phyloP scores from a whole-genome alignment of 164 flowering plant genomes.

The Berberis vulgaris region DNA sequence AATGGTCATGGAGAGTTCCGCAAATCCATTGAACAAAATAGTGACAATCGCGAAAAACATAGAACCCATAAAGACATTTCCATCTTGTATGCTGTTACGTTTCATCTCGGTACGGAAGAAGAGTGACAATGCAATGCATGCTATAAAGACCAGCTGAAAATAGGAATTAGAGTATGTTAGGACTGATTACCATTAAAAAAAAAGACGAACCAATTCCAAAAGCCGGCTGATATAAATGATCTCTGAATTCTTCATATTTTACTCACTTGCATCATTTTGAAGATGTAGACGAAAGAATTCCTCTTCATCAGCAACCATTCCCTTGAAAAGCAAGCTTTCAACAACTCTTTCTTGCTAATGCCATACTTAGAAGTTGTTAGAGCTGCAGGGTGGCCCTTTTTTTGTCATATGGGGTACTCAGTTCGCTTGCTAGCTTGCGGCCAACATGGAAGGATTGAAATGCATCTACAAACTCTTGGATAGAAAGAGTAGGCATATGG shows the following conservation, averaged over 20 bases:
- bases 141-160: constrained; percentile 28
- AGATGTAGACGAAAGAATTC: no score
- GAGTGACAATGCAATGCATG: constrained; percentile 28
- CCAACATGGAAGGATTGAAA: no score
- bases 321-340: no score
- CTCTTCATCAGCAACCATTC: no score
- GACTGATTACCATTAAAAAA: neutral
- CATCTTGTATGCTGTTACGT: constrained; percentile 16
- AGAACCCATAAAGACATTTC: constrained; percentile 30
- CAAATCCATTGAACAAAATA: constrained; percentile 37
- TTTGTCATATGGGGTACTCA: no score
- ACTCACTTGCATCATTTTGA: neutral
- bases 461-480: no score
- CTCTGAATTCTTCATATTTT: neutral
- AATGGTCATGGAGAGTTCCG: constrained; percentile 37
- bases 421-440: no score
- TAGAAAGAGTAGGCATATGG: no score
- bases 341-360: no score
- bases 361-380: no score
- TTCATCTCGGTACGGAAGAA: constrained; percentile 39
- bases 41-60: constrained; percentile 30
- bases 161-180: neutral
- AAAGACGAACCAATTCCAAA: neutral
- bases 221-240: no score
- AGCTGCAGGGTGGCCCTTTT: no score